Percentiles rank a stretch among this genome's conserved stretches.
These are phyloP conservation scores for Taphrina communis DNA, from an alignment of 1,139 yeast genomes.

Conservation along the genomic window DNA sequence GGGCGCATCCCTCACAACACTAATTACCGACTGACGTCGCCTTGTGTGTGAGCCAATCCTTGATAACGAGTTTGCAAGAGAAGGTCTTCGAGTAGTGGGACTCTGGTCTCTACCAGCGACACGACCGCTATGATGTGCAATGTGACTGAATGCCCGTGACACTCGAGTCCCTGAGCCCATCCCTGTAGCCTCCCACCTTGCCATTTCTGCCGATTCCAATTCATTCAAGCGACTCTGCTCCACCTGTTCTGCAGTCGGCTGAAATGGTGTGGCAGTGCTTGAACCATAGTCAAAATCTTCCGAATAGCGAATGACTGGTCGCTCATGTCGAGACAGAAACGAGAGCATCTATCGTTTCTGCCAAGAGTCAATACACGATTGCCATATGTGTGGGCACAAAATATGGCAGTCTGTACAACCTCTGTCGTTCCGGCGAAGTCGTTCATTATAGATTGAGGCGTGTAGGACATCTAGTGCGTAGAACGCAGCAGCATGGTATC, in stretches of 20 bases:
- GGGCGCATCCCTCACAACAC: background rate
- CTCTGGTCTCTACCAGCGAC: background rate
- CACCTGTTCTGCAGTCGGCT: slow-evolving; percentile 20
- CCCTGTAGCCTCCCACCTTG: slow-evolving; percentile 15
- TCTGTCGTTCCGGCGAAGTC: background rate
- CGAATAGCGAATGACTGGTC: slow-evolving; percentile 5
- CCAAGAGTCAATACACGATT: no score
- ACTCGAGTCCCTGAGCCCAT: background rate
- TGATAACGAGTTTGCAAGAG: background rate
- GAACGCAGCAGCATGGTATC: no score
- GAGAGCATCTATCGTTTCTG: background rate
- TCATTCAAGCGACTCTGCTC: slow-evolving; percentile 31
- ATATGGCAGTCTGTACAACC: background rate
- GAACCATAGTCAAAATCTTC: background rate
- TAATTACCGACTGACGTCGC: slow-evolving; percentile 8
- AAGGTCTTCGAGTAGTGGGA: background rate
- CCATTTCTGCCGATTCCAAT: slow-evolving; percentile 25
- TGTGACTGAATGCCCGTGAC: background rate
- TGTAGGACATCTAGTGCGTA: no score
- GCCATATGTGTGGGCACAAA: no score
- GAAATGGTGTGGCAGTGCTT: slow-evolving; percentile 1
- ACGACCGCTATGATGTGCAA: background rate
- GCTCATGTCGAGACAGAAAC: background rate
- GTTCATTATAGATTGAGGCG: no score
- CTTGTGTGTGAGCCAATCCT: background rate